phyloP scores from a whole-genome alignment of 2,329 filamentous ascomycete species.

The Scedosporium apiospermum region DNA sequence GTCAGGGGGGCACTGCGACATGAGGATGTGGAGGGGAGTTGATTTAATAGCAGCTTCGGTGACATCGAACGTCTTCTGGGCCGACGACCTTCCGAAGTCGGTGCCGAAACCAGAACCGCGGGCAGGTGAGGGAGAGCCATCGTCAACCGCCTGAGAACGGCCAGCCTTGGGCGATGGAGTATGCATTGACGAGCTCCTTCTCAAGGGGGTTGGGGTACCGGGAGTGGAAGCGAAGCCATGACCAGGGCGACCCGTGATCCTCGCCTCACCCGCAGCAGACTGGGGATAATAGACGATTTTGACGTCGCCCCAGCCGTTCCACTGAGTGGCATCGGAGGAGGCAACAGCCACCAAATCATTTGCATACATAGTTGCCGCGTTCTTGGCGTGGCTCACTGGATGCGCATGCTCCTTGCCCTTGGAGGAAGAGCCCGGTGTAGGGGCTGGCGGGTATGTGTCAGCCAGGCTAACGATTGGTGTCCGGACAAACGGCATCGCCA shows the following conservation, averaged over 20 bases:
- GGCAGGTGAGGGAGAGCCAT: slow-evolving; percentile 8
- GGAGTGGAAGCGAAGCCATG: slow-evolving; percentile 36
- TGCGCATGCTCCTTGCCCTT: slow-evolving; percentile 69
- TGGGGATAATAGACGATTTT: slow-evolving; percentile 69
- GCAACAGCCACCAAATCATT: slow-evolving; percentile 75
- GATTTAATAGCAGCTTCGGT: slow-evolving; percentile 44
- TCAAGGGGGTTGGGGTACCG: slow-evolving; percentile 64
- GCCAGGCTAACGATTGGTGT: slow-evolving; percentile 45
- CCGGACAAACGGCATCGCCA: slow-evolving; percentile 76
- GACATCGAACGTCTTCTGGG: slow-evolving; percentile 56
- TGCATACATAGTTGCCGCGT: slow-evolving; percentile 56
- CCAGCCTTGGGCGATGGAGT: slow-evolving; percentile 2
- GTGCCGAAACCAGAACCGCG: slow-evolving; percentile 29
- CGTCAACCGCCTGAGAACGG: neutral
- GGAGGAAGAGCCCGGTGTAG: slow-evolving; percentile 38
- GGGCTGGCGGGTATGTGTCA: slow-evolving; percentile 41
- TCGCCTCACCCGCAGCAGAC: slow-evolving; percentile 12
- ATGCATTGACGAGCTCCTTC: slow-evolving; percentile 6
- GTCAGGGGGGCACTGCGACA: slow-evolving; percentile 47
- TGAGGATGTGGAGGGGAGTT: slow-evolving; percentile 44
- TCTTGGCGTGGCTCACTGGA: slow-evolving; percentile 24
- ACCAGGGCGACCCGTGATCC: neutral
- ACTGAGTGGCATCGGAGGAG: slow-evolving; percentile 47
- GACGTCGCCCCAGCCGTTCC: slow-evolving; percentile 74
- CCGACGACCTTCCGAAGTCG: slow-evolving; percentile 22